Base-by-base conservation (phyloP, 2,329 filamentous ascomycete species). In the Paraphoma sp. region DNA sequence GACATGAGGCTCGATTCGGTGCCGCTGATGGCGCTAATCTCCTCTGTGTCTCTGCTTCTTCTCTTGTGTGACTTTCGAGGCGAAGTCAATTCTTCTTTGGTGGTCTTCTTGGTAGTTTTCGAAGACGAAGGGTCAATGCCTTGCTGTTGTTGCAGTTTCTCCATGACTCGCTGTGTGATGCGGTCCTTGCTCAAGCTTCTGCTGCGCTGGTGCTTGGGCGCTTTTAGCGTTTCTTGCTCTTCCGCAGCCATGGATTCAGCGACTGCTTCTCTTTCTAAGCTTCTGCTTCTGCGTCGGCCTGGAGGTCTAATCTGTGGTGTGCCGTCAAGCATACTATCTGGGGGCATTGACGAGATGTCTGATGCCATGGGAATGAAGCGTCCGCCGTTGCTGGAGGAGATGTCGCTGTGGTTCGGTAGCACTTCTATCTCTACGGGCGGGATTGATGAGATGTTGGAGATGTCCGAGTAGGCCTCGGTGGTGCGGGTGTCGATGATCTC, bases 401-500 rank as follows among this genome's bases (percentile, higher is more conserved):
- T 62, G 83, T 97, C 78, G 85, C 90, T 82, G 83, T 84, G 75
- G 83, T 88, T 73, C 48, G 86, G 84, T 68, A 93, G 85, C 60
- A 98, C 91, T 75, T 97, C 94, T 58, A 97, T 91, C 73, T 97
- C 93, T 62, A 97, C 88, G 36, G 93, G 93, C 51, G 90, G 81
- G 11, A 82, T 78, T 29, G 80, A 89, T 51, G 82, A 84, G 54
- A 93, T 84, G 76, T 89, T 93, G 62, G 91, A 94, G 75, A 91
- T 92, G 49, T 92, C 95, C 33, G 89, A 90, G 73, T 91, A 91
- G n/a, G 76, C 53, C 30, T 81, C 80, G 23, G 77, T 76, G 56
- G 73, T 65, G 47, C 60, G 66, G 45, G 62, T 55, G 38, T 57
- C 54, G 36, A 62, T 59, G 38, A 63, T 43, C 40, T 79, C 73